phyloP scores from a whole-genome alignment of 2,329 filamentous ascomycete species.

The Aspergillus sp. region DNA sequence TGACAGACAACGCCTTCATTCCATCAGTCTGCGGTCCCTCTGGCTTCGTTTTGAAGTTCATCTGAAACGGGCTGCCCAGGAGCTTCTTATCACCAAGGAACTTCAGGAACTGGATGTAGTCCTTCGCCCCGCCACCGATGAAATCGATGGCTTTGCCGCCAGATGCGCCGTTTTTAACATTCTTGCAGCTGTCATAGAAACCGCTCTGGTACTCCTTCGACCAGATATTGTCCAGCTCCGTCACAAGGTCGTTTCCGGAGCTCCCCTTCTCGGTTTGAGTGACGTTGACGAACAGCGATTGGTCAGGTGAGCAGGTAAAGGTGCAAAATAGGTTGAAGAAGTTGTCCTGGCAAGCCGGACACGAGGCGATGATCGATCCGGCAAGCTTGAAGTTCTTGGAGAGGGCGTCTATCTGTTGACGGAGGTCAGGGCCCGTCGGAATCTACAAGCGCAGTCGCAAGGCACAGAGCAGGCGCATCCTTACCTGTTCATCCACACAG shows the following conservation, averaged over 20 bases:
- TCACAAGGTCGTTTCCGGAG: conserved; percentile 56
- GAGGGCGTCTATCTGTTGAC: conserved; percentile 61
- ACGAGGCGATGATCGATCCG: conserved; percentile 80
- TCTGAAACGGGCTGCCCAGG: conserved; percentile 88
- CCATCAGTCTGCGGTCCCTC: conserved; percentile 50
- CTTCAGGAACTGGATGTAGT: conserved; percentile 76
- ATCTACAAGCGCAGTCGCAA: not conserved
- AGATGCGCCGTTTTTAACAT: conserved; percentile 94
- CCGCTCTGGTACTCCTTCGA: conserved; percentile 73
- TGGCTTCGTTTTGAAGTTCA: conserved; percentile 67
- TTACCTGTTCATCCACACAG: conserved; percentile 67
- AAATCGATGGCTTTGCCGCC: conserved; percentile 91
- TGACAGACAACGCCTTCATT: conserved; percentile 65
- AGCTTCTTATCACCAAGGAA: conserved; percentile 91
- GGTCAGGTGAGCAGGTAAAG: conserved; percentile 94
- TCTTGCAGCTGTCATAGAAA: conserved; percentile 96
- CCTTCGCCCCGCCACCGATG: conserved; percentile 88
- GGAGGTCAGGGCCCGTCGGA: conserved; percentile 9
- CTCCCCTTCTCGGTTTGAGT: conserved; percentile 57
- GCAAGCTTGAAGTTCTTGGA: conserved; percentile 78
- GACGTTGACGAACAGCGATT: conserved; percentile 90
- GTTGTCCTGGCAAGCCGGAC: conserved; percentile 94
- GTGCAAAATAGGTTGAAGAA: conserved; percentile 98
- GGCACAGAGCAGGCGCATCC: not conserved
- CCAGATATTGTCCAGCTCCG: conserved; percentile 82